Evolutionary conservation across 306 rosid species (phyloP).

Genomic region (Pyrus bretschneideri): DNA sequence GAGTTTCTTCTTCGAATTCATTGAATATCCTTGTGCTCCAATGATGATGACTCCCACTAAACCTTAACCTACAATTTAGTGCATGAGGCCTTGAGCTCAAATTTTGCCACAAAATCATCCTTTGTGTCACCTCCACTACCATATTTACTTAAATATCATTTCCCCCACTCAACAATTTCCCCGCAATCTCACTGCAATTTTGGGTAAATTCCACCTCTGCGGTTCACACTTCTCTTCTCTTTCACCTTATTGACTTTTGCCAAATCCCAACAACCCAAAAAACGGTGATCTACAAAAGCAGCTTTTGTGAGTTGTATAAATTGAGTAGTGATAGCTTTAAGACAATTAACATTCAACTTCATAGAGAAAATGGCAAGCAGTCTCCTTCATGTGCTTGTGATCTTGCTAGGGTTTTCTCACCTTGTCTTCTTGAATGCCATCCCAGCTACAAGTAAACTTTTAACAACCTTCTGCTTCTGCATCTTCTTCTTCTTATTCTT

Average conservation of each 20-base stretch:
- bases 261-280: conserved; percentile 5
- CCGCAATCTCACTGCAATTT: conserved; percentile 4
- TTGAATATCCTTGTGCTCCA: conserved; percentile 20
- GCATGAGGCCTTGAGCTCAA: conserved; percentile 6
- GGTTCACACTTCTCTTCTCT: conserved; percentile 12
- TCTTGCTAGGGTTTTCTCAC: conserved; percentile 47
- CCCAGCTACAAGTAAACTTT: conserved; percentile 57
- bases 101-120: conserved; percentile 24
- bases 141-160: conserved; percentile 21
- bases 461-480: background rate
- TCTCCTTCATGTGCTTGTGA: conserved; percentile 47
- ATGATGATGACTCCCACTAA: conserved; percentile 48
- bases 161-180: background rate
- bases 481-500: background rate
- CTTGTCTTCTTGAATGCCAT: conserved; percentile 50
- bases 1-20: conserved; percentile 16
- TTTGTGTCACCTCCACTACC: conserved; percentile 44
- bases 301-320: conserved; percentile 36
- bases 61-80: conserved; percentile 28
- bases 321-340: conserved; percentile 21
- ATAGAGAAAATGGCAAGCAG: conserved; percentile 25
- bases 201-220: conserved; percentile 7
- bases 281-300: background rate
- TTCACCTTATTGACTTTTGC: conserved; percentile 43
- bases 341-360: background rate